phyloP scores from a whole-genome alignment of 768 basidiomycete genomes.

The Leccinum disarticulatum region DNA sequence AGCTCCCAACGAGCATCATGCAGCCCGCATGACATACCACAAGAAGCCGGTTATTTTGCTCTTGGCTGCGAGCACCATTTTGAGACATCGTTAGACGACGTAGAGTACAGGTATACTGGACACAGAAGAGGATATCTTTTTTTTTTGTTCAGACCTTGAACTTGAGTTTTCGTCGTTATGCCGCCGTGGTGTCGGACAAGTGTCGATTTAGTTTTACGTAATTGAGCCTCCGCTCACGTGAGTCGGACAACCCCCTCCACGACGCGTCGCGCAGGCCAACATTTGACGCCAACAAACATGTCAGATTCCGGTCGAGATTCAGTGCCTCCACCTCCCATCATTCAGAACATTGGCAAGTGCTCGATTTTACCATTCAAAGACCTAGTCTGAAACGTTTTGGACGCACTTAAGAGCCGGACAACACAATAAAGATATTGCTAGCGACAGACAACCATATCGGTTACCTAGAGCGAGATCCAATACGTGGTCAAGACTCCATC shows the following conservation, averaged over 20 bases:
- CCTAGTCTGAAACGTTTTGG: constrained; percentile 3
- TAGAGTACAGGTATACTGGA: neutral
- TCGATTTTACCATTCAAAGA: constrained; percentile 1
- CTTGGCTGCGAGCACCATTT: constrained; percentile 29
- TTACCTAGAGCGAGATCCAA: constrained; percentile 90
- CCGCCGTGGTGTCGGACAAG: constrained; percentile 1
- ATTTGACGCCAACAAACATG: constrained; percentile 12
- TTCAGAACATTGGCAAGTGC: constrained; percentile 41
- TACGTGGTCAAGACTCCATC: constrained; percentile 92
- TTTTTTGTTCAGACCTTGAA: neutral
- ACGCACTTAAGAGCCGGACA: constrained; percentile 47
- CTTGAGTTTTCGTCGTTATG: neutral
- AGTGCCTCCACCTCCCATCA: constrained; percentile 33
- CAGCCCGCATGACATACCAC: constrained; percentile 27
- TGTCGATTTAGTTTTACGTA: neutral
- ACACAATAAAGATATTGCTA: constrained; percentile 80
- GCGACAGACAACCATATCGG: constrained; percentile 98
- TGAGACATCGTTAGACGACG: constrained; percentile 21
- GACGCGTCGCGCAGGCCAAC: constrained; percentile 11
- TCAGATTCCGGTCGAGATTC: constrained; percentile 29
- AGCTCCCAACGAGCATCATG: constrained; percentile 4
- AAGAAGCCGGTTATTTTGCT: constrained; percentile 32
- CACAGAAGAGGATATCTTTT: neutral
- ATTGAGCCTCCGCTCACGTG: constrained; percentile 21
- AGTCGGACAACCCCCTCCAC: neutral